phyloP scores from a whole-genome alignment of 768 basidiomycete species.

The Rhizopogon vinicolor region DNA sequence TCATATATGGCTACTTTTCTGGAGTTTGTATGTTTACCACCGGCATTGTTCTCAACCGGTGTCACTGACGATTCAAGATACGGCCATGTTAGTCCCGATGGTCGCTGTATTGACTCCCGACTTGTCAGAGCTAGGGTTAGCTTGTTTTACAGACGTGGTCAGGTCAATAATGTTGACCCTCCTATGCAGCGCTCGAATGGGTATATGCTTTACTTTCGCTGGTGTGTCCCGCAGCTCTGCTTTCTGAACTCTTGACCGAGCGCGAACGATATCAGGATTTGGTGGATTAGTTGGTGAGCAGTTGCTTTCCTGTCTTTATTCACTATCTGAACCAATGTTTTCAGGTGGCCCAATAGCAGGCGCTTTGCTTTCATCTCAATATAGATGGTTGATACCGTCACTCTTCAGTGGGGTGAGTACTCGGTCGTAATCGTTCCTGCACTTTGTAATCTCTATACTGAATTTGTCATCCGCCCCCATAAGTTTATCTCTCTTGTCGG shows the following conservation, averaged over 20 bases:
- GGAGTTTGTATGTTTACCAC: constrained; percentile 33
- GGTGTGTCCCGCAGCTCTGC: constrained; percentile 17
- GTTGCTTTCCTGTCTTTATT: neutral
- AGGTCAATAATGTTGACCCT: neutral
- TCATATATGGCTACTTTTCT: constrained; percentile 46
- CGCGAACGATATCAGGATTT: constrained; percentile 9
- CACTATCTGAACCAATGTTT: constrained; percentile 25
- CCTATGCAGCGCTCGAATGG: constrained; percentile 30
- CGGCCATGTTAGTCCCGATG: constrained; percentile 38
- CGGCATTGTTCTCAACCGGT: neutral
- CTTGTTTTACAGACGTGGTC: neutral
- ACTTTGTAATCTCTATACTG: neutral
- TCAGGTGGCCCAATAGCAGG: constrained; percentile 54
- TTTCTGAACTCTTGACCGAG: no score
- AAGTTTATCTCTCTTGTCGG: neutral
- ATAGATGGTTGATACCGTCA: constrained; percentile 54
- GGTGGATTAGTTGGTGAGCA: constrained; percentile 17
- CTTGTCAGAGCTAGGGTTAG: constrained; percentile 49
- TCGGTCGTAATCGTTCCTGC: neutral
- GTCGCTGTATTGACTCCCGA: constrained; percentile 39
- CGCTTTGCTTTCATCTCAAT: constrained; percentile 43
- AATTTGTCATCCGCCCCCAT: neutral
- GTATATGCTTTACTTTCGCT: constrained; percentile 43
- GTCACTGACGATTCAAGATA: constrained; percentile 19
- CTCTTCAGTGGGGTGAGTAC: constrained; percentile 42